Conservation (phyloP, 2,329 filamentous ascomycete genomes). For the Aureobasidium melanogenum region DNA sequence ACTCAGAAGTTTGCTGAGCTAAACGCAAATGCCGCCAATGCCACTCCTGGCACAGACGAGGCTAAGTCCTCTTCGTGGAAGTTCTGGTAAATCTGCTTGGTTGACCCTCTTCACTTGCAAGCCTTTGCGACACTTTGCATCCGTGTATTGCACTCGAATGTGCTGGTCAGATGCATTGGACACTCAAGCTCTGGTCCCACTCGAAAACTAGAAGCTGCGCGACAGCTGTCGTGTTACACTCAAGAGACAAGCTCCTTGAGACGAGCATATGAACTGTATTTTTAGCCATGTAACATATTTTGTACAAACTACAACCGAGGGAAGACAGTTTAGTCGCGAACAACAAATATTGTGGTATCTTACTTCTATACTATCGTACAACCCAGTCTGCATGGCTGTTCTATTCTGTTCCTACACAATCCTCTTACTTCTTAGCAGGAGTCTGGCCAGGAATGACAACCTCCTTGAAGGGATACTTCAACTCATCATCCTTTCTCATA, state of each 20-base stretch:
- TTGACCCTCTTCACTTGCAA: not conserved
- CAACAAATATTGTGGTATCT: not conserved
- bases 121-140: not conserved
- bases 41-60: not conserved
- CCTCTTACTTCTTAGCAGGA: not conserved
- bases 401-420: not conserved
- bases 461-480: constrained; percentile 56
- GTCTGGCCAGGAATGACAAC: constrained; percentile 15
- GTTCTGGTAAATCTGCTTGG: constrained; percentile 21
- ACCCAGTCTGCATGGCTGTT: not conserved
- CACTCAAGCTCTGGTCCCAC: not conserved
- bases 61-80: constrained; percentile 26
- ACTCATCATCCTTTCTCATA: constrained; percentile 71
- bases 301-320: not conserved
- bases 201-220: not conserved
- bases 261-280: constrained; percentile 1
- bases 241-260: not conserved
- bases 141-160: not conserved
- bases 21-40: constrained; percentile 16
- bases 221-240: not conserved
- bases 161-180: not conserved
- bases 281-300: constrained; percentile 6
- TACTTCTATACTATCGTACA: not conserved
- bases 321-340: not conserved
- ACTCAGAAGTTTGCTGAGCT: constrained; percentile 26